Percentiles rank a stretch among this genome's conserved stretches.
phyloP scores from a whole-genome alignment of 2,329 filamentous ascomycete species.

The Aspergillus alliaceus region DNA sequence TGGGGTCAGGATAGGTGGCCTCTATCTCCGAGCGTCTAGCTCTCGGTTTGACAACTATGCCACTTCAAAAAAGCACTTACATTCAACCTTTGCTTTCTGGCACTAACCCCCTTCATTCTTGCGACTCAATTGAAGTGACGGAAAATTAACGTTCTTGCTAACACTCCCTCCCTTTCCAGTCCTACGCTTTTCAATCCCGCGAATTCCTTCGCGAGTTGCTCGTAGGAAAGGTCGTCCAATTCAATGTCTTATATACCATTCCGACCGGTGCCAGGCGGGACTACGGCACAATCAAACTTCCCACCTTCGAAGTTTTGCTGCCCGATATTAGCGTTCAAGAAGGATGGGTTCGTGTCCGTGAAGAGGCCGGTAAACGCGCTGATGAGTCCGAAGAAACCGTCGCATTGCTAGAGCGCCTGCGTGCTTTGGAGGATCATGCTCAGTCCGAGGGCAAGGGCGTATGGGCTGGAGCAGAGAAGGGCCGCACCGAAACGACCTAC shows the following conservation, averaged over 20 bases:
- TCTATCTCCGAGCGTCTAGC: conserved; percentile 5
- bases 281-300: conserved; percentile 77
- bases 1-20: conserved; percentile 19
- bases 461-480: conserved; percentile 67
- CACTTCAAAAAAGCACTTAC: background rate
- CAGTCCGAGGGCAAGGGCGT: conserved; percentile 77
- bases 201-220: conserved; percentile 83
- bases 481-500: conserved; percentile 72
- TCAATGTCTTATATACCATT: conserved; percentile 82
- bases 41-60: conserved; percentile 1
- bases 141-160: background rate
- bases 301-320: conserved; percentile 66
- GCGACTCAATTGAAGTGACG: background rate
- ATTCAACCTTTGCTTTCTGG: background rate
- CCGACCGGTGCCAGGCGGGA: conserved; percentile 77
- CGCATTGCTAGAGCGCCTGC: conserved; percentile 73
- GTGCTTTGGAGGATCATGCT: conserved; percentile 73
- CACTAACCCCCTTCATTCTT: background rate
- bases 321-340: conserved; percentile 83
- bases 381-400: conserved; percentile 77
- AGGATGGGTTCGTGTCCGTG: conserved; percentile 89
- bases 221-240: conserved; percentile 84
- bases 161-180: conserved; percentile 41
- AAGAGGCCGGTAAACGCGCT: conserved; percentile 82
- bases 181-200: conserved; percentile 89